These are phyloP conservation scores for Sechiopsis laciniata DNA, from an alignment of 306 rosid species.

Conservation along the genomic window DNA sequence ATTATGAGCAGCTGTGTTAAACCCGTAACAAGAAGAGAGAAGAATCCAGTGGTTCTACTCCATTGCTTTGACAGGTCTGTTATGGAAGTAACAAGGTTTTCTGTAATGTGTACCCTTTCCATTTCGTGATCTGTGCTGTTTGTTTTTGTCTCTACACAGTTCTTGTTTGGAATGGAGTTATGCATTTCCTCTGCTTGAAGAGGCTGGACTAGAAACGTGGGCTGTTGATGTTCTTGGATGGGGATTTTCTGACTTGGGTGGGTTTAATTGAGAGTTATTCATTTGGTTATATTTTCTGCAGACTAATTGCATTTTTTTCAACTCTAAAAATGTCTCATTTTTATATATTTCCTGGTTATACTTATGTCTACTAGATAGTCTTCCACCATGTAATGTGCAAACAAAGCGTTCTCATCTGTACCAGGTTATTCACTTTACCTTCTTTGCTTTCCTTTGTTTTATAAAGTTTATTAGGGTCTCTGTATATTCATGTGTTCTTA, in stretches of 20 bases:
- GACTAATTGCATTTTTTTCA: neutral
- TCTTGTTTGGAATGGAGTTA: constrained; percentile 96
- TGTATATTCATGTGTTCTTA: neutral
- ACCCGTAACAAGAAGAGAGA: constrained; percentile 51
- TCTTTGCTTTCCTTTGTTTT: neutral
- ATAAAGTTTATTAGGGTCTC: neutral
- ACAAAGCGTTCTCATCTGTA: constrained; percentile 82
- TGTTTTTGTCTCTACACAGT: constrained; percentile 35
- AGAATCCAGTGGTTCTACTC: constrained; percentile 74
- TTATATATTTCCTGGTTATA: constrained; percentile 1
- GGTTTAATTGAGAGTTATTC: neutral
- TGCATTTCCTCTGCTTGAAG: constrained; percentile 71
- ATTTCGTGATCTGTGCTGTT: constrained; percentile 23
- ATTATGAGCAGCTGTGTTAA: constrained; percentile 89
- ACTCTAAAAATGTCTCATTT: constrained; percentile 5
- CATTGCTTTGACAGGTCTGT: constrained; percentile 87
- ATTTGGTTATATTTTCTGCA: neutral
- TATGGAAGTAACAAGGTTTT: constrained; percentile 14
- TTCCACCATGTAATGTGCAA: constrained; percentile 61
- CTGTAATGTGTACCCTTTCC: constrained; percentile 10
- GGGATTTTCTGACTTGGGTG: constrained; percentile 97
- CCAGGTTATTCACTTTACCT: constrained; percentile 45
- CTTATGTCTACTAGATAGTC: constrained; percentile 44
- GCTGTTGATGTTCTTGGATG: constrained; percentile 95
- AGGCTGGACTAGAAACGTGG: constrained; percentile 85